These are phyloP conservation scores for Citrullus mucosospermus DNA, from an alignment of 306 rosid genomes.

Conservation along the genomic window DNA sequence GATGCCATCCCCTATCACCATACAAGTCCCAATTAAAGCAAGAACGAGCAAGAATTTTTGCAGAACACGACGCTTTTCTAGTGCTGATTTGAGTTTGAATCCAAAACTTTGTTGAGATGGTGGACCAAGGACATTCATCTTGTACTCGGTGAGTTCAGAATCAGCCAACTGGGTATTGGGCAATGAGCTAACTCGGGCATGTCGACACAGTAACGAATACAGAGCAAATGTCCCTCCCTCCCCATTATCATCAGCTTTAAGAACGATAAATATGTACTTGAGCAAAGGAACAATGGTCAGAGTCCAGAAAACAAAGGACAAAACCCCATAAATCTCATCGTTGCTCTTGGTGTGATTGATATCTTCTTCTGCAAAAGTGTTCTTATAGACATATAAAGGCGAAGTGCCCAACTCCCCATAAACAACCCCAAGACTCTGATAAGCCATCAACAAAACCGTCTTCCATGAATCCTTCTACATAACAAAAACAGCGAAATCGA, in stretches of 20 bases:
- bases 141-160: constrained; percentile 60
- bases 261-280: constrained; percentile 78
- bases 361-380: constrained; percentile 69
- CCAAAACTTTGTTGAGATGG: constrained; percentile 24
- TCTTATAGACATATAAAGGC: constrained; percentile 70
- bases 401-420: constrained; percentile 96
- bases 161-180: constrained; percentile 70
- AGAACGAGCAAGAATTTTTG: constrained; percentile 72
- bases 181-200: constrained; percentile 57
- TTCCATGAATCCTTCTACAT: constrained; percentile 74
- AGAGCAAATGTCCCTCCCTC: constrained; percentile 98
- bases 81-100: constrained; percentile 28
- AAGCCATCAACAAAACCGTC: constrained; percentile 65
- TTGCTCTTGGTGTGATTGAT: constrained; percentile 43
- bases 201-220: constrained; percentile 79
- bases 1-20: constrained; percentile 98
- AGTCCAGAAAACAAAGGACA: constrained; percentile 90
- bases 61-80: constrained; percentile 63
- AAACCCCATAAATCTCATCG: constrained; percentile 73
- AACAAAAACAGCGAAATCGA: not conserved
- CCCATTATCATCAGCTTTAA: constrained; percentile 86
- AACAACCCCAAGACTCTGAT: constrained; percentile 92
- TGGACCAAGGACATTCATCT: constrained; percentile 16
- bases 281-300: constrained; percentile 68
- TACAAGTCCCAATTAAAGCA: constrained; percentile 85